These are phyloP conservation scores for Mucuna pruriens DNA, from an alignment of 306 rosid species.

Conservation along the genomic window DNA sequence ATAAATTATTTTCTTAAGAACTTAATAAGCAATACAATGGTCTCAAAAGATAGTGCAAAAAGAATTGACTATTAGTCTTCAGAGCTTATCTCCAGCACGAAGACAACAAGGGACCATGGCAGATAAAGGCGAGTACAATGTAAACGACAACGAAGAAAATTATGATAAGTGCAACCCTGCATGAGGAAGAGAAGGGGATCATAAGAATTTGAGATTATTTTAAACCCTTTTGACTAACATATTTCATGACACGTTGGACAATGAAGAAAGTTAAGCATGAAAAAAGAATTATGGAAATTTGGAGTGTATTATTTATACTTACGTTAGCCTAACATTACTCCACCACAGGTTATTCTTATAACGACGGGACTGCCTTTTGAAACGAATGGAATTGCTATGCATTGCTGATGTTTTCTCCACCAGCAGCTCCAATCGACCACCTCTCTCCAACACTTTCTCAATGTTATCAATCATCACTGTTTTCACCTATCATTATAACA, in stretches of 20 bases:
- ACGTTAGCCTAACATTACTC: conserved; percentile 89
- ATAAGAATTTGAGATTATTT: conserved; percentile 9
- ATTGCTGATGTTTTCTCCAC: conserved; percentile 86
- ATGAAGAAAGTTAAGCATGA: not conserved
- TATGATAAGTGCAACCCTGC: conserved; percentile 74
- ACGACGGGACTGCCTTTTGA: conserved; percentile 88
- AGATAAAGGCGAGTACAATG: conserved; percentile 68
- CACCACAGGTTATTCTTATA: conserved; percentile 83
- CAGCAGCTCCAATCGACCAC: conserved; percentile 82
- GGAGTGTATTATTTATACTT: conserved; percentile 39
- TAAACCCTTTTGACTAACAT: not conserved
- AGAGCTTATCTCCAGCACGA: conserved; percentile 53
- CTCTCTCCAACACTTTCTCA: conserved; percentile 94
- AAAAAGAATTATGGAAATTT: conserved; percentile 10
- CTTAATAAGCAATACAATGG: not conserved
- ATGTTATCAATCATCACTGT: conserved; percentile 93
- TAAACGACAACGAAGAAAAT: conserved; percentile 58
- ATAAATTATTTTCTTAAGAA: not conserved
- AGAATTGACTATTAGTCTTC: not conserved
- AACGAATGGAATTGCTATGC: conserved; percentile 81
- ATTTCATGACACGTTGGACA: not conserved
- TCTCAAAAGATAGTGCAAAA: conserved; percentile 22
- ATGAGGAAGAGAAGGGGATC: not conserved
- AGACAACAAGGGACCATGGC: conserved; percentile 69
- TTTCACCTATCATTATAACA: conserved; percentile 56